Percentiles rank a stretch among this genome's conserved stretches.
Conservation (phyloP, 805 yeast species). For the Groenewaldozyma salmanticensis region DNA sequence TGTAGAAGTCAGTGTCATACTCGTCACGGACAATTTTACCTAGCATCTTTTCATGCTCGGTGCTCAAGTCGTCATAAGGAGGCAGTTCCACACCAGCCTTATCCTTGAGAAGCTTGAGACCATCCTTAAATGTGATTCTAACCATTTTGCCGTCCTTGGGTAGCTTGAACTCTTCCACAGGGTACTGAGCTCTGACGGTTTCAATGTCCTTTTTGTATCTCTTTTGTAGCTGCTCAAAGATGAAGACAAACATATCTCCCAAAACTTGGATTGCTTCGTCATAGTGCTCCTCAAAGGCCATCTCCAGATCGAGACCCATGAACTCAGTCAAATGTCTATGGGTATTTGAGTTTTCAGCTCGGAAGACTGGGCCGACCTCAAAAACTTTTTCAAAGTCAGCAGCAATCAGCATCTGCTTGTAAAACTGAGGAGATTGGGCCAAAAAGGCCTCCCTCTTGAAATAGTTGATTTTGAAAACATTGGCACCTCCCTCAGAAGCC, state of each 20-base stretch:
- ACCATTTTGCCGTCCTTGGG: constrained; percentile 95
- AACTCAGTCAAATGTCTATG: constrained; percentile 99
- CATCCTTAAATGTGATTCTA: constrained; percentile 80
- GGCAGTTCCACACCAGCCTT: constrained; percentile 72
- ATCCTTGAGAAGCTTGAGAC: constrained; percentile 73
- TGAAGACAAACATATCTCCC: constrained; percentile 72
- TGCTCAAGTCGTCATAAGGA: constrained; percentile 80
- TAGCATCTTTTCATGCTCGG: constrained; percentile 89
- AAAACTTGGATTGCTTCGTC: constrained; percentile 70
- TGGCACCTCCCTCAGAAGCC: constrained; percentile 96
- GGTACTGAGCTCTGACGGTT: constrained; percentile 84
- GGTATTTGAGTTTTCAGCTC: constrained; percentile 98
- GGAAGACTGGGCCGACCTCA: constrained; percentile 95
- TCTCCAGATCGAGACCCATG: constrained; percentile 93
- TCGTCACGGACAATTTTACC: constrained; percentile 88
- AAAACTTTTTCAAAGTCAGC: constrained; percentile 95
- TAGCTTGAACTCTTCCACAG: constrained; percentile 93
- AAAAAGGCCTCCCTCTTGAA: constrained; percentile 87
- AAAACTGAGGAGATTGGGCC: constrained; percentile 97
- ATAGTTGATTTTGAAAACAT: constrained; percentile 87
- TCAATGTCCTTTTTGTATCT: constrained; percentile 82
- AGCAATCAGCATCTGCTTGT: constrained; percentile 96
- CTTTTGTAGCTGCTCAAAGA: constrained; percentile 71
- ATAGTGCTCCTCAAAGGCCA: constrained; percentile 97
- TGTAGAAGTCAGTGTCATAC: constrained; percentile 95